Conservation (phyloP, 1,284 basidiomycete species). For the Trametes hirsuta region DNA sequence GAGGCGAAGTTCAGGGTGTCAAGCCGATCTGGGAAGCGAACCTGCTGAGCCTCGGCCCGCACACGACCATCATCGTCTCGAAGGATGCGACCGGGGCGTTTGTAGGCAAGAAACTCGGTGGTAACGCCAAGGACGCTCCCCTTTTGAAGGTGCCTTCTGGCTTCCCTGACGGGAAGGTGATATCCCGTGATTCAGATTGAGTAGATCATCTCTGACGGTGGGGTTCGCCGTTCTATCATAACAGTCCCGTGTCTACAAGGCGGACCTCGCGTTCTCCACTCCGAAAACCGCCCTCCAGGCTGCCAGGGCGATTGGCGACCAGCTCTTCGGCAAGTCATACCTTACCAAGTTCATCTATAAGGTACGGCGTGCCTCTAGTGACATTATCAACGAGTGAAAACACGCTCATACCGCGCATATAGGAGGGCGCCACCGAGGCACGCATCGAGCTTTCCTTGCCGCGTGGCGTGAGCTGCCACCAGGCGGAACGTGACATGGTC, state of each 20-base stretch:
- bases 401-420: not conserved
- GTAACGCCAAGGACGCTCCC: not conserved
- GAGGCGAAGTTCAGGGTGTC: not conserved
- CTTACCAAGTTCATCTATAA: constrained; percentile 7
- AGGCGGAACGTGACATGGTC: constrained; percentile 14
- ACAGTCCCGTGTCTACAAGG: constrained; percentile 7
- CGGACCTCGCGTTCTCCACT: constrained; percentile 8
- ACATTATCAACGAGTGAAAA: not conserved
- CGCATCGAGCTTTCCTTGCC: constrained; percentile 8
- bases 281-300: constrained; percentile 1
- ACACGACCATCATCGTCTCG: not conserved
- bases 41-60: not conserved
- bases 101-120: not conserved
- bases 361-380: not conserved
- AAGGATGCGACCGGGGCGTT: constrained; percentile 2
- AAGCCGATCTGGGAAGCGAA: constrained; percentile 7
- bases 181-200: not conserved
- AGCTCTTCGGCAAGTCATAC: constrained; percentile 7
- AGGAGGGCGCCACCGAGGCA: constrained; percentile 10
- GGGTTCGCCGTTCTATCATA: not conserved
- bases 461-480: constrained; percentile 8
- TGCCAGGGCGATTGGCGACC: constrained; percentile 4
- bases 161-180: not conserved
- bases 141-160: not conserved
- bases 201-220: not conserved